These are phyloP conservation scores for Globisporangium acanthophoron DNA, from an alignment of 352 stramenopile genomes.

Conservation along the genomic window DNA sequence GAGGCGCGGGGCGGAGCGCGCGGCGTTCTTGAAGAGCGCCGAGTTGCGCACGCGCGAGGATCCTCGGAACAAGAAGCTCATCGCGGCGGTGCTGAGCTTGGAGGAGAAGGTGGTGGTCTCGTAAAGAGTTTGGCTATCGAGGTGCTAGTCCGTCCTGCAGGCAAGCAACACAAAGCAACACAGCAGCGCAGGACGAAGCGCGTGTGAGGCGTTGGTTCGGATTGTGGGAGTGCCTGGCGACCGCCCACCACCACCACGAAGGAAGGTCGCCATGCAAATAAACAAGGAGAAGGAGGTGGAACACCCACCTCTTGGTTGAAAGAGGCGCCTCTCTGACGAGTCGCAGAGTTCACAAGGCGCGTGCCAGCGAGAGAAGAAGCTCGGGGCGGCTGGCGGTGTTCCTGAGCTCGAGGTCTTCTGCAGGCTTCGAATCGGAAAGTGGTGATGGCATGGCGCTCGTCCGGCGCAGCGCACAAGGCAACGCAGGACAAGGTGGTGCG, in stretches of 20 bases:
- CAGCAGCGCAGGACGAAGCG: neutral
- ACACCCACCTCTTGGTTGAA: neutral
- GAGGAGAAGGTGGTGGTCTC: neutral
- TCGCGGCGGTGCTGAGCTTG: constrained; percentile 3
- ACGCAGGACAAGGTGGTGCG: neutral
- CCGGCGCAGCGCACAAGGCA: neutral
- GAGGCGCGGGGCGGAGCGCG: constrained; percentile 20
- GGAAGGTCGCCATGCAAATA: neutral
- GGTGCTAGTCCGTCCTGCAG: too few species aligned
- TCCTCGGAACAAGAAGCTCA: constrained; percentile 39
- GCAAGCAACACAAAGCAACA: too few species aligned
- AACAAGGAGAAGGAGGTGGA: neutral
- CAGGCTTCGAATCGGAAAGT: constrained; percentile 19
- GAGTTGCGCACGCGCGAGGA: constrained; percentile 16
- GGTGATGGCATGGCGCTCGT: constrained; percentile 10
- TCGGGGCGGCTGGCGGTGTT: neutral
- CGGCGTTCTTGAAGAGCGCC: constrained; percentile 28
- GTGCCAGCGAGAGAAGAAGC: neutral
- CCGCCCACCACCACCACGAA: neutral
- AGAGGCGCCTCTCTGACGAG: constrained; percentile 4
- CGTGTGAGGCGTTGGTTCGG: constrained; percentile 6
- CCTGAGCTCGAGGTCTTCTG: neutral
- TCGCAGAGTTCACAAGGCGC: neutral
- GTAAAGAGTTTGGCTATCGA: too few species aligned
- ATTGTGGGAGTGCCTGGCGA: constrained; percentile 2